A percentile compares a stretch with the other conserved stretches of the same genome.
Conservation (phyloP, 2,329 filamentous ascomycete genomes). For the Cordyceps javanica region DNA sequence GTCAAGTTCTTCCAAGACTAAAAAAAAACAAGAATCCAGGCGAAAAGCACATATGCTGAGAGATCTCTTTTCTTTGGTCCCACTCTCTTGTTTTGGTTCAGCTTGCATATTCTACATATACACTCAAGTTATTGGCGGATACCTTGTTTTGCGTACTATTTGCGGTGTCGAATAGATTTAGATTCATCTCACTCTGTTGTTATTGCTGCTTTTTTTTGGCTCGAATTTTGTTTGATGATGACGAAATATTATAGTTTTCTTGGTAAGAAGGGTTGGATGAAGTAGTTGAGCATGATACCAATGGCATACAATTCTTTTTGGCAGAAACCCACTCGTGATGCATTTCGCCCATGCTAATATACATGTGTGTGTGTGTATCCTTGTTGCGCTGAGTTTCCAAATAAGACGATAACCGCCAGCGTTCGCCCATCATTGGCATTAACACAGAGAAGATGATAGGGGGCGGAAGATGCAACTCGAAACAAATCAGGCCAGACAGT, state of each 20-base stretch:
- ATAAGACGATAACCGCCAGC: too few species aligned
- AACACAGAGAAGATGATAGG: too few species aligned
- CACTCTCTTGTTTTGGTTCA: background rate
- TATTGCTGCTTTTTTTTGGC: background rate
- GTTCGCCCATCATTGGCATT: too few species aligned
- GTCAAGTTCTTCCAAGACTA: constrained; percentile 84
- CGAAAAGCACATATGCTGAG: background rate
- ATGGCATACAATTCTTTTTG: background rate
- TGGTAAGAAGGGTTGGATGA: background rate
- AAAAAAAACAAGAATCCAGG: background rate
- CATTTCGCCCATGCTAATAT: too few species aligned
- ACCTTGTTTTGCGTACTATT: background rate
- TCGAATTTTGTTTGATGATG: background rate
- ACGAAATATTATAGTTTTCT: background rate
- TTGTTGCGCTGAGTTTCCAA: too few species aligned
- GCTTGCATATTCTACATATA: constrained; percentile 1
- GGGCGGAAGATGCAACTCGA: too few species aligned
- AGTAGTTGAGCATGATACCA: constrained; percentile 10
- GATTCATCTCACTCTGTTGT: background rate
- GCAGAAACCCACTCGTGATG: background rate
- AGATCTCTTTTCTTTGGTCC: background rate
- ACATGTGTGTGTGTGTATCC: too few species aligned
- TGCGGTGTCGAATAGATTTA: too few species aligned
- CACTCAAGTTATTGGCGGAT: background rate
- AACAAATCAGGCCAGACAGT: too few species aligned